These are phyloP conservation scores for Suhomyces wounanorum DNA, from an alignment of 1,139 yeast genomes.

Conservation along the genomic window DNA sequence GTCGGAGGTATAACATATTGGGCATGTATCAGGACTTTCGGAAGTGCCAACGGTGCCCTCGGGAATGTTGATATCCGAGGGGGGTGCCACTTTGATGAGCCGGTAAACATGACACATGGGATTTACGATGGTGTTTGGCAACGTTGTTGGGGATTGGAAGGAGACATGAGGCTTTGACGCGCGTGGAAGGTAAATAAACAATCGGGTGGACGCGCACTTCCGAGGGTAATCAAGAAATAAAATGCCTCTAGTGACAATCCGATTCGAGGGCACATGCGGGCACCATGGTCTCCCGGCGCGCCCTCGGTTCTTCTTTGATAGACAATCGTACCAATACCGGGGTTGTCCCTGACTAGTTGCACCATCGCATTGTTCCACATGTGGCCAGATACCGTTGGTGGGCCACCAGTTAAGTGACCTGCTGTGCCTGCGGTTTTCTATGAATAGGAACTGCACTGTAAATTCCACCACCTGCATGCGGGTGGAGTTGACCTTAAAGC, in stretches of 20 bases:
- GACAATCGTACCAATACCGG: neutral
- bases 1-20: neutral
- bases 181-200: slow-evolving; percentile 1
- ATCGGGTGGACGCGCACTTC: neutral
- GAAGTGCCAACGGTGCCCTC: neutral
- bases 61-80: neutral
- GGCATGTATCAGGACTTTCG: neutral
- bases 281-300: neutral
- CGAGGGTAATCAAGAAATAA: neutral
- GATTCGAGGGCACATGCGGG: too few species aligned
- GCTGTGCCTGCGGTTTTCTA: too few species aligned
- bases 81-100: neutral
- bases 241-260: too few species aligned
- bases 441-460: too few species aligned
- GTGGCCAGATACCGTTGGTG: neutral
- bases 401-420: neutral
- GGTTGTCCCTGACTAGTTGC: neutral
- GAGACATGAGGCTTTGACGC: neutral
- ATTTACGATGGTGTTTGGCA: neutral
- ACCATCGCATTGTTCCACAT: neutral
- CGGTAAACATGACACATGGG: neutral
- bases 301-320: neutral
- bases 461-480: too few species aligned
- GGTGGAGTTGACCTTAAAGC: too few species aligned
- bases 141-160: neutral